Base-by-base conservation (phyloP, 2,329 filamentous ascomycete species). In the Canariomyces notabilis region DNA sequence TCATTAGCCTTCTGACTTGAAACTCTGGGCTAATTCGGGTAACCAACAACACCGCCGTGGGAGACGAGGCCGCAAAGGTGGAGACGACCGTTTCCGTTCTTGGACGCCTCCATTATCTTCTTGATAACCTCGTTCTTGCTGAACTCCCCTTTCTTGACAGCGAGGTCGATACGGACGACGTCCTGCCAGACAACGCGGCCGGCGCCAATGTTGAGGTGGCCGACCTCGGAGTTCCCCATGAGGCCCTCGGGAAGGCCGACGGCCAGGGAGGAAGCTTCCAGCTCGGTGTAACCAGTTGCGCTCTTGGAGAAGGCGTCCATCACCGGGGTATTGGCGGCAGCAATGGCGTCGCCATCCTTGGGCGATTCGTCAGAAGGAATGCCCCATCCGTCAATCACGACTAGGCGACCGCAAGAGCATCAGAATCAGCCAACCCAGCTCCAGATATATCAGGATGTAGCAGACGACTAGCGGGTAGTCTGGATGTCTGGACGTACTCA, bases 301-400 rank as follows among this genome's bases (percentile, higher is more conserved):
- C 83, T 85, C 68, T 85, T 82, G 63, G 84, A 87, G 67, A 98
- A 90, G 51, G 80, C 82, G 69, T 96, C 91, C 93, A 98, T 98
- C 66, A 85, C 81, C 37, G 93, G 93, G 48, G 93, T 97, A 57
- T 95, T 78, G 59, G 91, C 93, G 54, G 87, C 87, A 59, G 90
- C 83, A 67, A 98, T 97, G 64, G 93, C 93, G 74, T 98, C 91
- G 69, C 93, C 91, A 69, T 95, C 69, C 62, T 87, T 86, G 61
- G 86, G 87, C 47, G 89, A 94, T 49, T 83, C 73, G 57, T 85
- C 83, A 54, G 82, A 82, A 61, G 90, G 80, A 61, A 97, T 81
- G 64, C 93, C 93, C 93, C 93, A 98, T 64, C 93, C 93, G 74
- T 98, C 93, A 76, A 98, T 98, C 72, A 97, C 93, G 79, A 98